A percentile compares a stretch with the other conserved stretches of the same genome.
phyloP scores from a whole-genome alignment of 176 grass and related monocot species.

The Cocos nucifera region DNA sequence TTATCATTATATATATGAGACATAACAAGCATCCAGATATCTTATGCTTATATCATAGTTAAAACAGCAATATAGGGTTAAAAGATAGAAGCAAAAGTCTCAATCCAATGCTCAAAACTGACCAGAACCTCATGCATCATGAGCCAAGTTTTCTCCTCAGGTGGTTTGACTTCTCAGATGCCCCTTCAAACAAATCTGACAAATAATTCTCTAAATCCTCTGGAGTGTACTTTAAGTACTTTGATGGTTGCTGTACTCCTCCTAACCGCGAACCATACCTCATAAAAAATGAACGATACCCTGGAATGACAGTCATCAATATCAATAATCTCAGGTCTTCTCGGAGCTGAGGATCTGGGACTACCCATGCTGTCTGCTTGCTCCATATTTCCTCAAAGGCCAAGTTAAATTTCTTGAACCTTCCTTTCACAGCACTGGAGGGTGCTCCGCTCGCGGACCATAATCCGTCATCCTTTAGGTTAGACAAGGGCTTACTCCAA shows the following conservation, averaged over 20 bases:
- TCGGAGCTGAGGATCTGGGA: conserved; percentile 72
- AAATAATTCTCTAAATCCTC: conserved; percentile 43
- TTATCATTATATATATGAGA: no score
- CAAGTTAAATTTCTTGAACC: conserved; percentile 86
- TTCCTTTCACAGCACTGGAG: no score
- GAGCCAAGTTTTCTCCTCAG: conserved; percentile 27
- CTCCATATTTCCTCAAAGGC: conserved; percentile 75
- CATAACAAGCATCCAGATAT: no score
- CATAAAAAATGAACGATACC: conserved; percentile 68
- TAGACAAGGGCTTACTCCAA: conserved; percentile 67
- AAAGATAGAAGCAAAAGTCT: no score
- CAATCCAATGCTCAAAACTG: not conserved
- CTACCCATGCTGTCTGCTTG: conserved; percentile 67
- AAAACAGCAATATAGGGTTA: no score
- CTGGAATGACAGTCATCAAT: conserved; percentile 59
- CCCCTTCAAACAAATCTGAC: conserved; percentile 86
- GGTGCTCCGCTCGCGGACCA: no score
- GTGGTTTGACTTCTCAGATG: not conserved
- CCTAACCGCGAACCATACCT: conserved; percentile 14
- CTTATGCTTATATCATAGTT: no score
- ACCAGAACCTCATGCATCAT: not conserved
- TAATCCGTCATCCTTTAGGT: no score
- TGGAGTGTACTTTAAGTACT: conserved; percentile 57
- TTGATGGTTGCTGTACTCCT: no score
- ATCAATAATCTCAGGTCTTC: conserved; percentile 78